Evolutionary conservation across 129 eudicot genomes (phyloP).

Genomic region (Lactuca sativa): DNA sequence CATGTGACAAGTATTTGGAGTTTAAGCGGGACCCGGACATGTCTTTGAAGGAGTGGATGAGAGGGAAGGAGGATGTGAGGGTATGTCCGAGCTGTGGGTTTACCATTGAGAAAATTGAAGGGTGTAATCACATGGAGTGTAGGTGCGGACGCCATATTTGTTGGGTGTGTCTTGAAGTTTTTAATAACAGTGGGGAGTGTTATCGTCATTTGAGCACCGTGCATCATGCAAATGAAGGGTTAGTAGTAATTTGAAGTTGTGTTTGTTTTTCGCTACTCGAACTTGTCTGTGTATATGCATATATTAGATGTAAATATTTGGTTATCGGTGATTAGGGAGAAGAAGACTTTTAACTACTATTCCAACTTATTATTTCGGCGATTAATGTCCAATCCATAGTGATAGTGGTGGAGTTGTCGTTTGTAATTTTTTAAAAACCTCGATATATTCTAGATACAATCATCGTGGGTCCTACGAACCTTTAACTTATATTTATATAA

Average conservation of each 20-base stretch:
- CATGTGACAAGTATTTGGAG: constrained; percentile 76
- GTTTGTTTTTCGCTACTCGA: neutral
- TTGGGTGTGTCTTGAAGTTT: constrained; percentile 78
- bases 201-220: constrained; percentile 66
- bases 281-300: neutral
- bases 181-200: constrained; percentile 58
- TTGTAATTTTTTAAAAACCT: too few relatives aligned
- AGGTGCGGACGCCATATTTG: constrained; percentile 89
- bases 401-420: neutral
- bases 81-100: constrained; percentile 66
- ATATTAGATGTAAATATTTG: neutral
- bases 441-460: too few relatives aligned
- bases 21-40: constrained; percentile 84
- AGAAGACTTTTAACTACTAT: neutral
- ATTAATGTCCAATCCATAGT: neutral
- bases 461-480: too few relatives aligned
- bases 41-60: constrained; percentile 79
- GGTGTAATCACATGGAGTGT: constrained; percentile 95
- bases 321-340: neutral
- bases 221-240: constrained; percentile 45
- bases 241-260: too few relatives aligned
- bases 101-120: constrained; percentile 84
- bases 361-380: neutral
- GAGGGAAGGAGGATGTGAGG: constrained; percentile 73
- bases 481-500: too few relatives aligned